These are phyloP conservation scores for Dendrocalamus latiflorus DNA, from an alignment of 202 grass and related monocot species.

Conservation along the genomic window DNA sequence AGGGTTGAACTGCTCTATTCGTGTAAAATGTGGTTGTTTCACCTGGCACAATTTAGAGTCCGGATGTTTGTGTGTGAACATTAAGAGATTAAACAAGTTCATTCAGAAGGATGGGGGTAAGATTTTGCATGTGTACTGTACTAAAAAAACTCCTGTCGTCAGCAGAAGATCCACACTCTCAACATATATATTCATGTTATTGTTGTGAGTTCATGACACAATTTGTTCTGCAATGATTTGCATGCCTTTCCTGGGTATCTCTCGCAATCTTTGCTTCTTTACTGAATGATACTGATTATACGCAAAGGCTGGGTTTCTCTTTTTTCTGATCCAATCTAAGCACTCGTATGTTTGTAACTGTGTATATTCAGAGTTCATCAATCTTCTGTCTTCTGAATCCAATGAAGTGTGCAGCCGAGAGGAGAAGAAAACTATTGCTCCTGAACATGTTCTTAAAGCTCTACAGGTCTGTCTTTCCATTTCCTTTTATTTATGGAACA, in stretches of 20 bases:
- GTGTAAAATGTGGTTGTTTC: background rate
- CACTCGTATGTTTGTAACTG: background rate
- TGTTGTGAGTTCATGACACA: background rate
- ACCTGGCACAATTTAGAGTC: background rate
- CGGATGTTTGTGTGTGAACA: background rate
- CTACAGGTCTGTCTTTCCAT: conserved; percentile 50
- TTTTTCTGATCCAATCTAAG: conserved; percentile 19
- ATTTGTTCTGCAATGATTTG: background rate
- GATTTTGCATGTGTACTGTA: background rate
- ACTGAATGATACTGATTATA: background rate
- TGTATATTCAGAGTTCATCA: conserved; percentile 84
- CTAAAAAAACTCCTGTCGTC: background rate
- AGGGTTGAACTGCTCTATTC: background rate
- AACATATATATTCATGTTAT: conserved; percentile 5
- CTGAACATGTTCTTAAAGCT: conserved; percentile 95
- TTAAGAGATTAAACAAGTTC: background rate
- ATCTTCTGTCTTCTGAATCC: conserved; percentile 94
- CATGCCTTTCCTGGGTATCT: background rate
- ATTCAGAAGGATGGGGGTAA: background rate
- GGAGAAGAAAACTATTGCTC: conserved; percentile 97
- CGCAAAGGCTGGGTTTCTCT: background rate
- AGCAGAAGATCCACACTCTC: background rate
- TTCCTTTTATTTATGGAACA: background rate
- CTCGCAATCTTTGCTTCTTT: background rate
- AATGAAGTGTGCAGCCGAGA: conserved; percentile 90